phyloP scores from a whole-genome alignment of 2,329 filamentous ascomycete genomes.

The Blastomyces gilchristii region DNA sequence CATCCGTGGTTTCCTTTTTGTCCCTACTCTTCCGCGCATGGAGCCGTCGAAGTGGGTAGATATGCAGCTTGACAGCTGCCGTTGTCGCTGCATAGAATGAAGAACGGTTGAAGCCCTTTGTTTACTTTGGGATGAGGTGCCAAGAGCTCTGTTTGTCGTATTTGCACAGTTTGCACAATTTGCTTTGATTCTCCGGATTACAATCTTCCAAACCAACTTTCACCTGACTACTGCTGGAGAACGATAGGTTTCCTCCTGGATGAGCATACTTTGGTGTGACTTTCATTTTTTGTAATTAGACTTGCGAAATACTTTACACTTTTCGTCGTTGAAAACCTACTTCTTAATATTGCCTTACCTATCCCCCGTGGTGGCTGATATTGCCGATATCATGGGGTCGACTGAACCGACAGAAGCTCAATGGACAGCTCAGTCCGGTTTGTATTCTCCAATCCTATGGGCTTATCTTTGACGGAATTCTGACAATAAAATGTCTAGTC shows the following conservation, averaged over 20 bases:
- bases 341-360: neutral
- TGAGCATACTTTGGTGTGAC: neutral
- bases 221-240: too few relatives aligned
- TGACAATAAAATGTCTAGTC: conserved; percentile 36
- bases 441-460: conserved; percentile 1
- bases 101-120: too few relatives aligned
- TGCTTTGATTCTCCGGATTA: too few relatives aligned
- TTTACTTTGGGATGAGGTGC: neutral
- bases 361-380: conserved; percentile 5
- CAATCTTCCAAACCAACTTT: neutral
- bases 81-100: neutral
- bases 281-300: neutral
- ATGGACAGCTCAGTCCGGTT: conserved; percentile 31
- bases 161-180: conserved; percentile 11
- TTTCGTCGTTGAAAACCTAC: neutral
- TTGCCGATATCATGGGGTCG: conserved; percentile 6
- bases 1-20: neutral
- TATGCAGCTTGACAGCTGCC: neutral
- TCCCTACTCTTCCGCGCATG: neutral
- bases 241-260: too few relatives aligned
- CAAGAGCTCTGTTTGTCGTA: conserved; percentile 15
- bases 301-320: neutral
- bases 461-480: conserved; percentile 3
- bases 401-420: conserved; percentile 17
- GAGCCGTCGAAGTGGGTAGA: neutral